A percentile compares a stretch with the other conserved stretches of the same genome.
Evolutionary conservation across 2,329 filamentous ascomycete genomes (phyloP).

Genomic region (Phoma sp.): DNA sequence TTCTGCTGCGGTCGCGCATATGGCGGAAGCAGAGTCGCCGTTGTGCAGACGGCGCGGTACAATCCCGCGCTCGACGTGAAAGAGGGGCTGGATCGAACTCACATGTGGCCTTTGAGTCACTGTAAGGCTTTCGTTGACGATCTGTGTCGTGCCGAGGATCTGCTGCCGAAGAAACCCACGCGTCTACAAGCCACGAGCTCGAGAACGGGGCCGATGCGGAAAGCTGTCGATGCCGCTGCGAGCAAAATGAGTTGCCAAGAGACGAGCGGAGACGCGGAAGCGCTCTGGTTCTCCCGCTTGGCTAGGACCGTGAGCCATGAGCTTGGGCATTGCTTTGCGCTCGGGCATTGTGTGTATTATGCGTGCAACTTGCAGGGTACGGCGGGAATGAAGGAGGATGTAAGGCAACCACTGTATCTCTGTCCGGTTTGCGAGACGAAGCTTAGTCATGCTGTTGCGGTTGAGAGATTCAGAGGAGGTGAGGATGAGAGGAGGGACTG

Average conservation of each 20-base stretch:
- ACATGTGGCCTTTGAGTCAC: constrained; percentile 71
- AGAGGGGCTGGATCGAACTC: constrained; percentile 56
- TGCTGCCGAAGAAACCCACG: constrained; percentile 18
- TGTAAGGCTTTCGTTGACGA: constrained; percentile 60
- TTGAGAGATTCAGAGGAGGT: constrained; percentile 27
- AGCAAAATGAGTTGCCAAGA: no score
- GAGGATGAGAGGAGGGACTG: constrained; percentile 23
- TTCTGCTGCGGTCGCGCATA: constrained; percentile 73
- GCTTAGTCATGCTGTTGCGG: constrained; percentile 44
- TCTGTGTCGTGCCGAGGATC: constrained; percentile 43
- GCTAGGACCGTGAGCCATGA: constrained; percentile 65
- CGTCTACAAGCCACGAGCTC: constrained; percentile 17
- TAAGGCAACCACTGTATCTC: constrained; percentile 67
- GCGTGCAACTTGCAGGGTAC: constrained; percentile 70
- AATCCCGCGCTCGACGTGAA: constrained; percentile 56
- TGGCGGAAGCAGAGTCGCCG: constrained; percentile 66
- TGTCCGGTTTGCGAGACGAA: constrained; percentile 67
- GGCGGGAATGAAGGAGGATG: constrained; percentile 63
- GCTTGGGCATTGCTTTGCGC: constrained; percentile 69
- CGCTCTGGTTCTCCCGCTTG: constrained; percentile 65
- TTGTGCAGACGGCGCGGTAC: constrained; percentile 69
- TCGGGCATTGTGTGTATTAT: constrained; percentile 71
- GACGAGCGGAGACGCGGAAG: constrained; percentile 13
- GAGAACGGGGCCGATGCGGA: constrained; percentile 20
- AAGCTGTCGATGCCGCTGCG: constrained; percentile 21